Percentiles rank a stretch among this genome's conserved stretches.
Evolutionary conservation across 2,329 filamentous ascomycete species (phyloP).

Genomic region (Colletotrichum caudatum): DNA sequence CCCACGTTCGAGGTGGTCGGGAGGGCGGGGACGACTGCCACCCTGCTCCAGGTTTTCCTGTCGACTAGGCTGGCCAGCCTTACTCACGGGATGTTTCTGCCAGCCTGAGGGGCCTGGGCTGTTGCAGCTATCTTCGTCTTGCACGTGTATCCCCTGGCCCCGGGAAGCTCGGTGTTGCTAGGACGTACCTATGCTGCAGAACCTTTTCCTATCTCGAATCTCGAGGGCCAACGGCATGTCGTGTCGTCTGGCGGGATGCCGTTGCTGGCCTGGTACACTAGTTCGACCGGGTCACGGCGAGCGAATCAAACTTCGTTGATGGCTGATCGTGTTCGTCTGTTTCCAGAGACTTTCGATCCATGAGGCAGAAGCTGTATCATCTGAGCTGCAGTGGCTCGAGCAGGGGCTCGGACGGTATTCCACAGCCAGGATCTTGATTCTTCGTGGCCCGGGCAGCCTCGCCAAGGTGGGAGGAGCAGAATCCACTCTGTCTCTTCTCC

Average conservation of each 20-base stretch:
- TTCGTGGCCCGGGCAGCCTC: constrained; percentile 10
- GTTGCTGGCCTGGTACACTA: not conserved
- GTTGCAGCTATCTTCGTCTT: constrained; percentile 28
- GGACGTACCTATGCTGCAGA: constrained; percentile 22
- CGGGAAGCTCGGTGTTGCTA: constrained; percentile 14
- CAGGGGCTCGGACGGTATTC: constrained; percentile 21
- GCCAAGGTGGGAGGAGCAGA: constrained; percentile 18
- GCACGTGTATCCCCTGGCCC: constrained; percentile 34
- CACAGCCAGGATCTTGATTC: constrained; percentile 20
- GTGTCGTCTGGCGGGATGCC: constrained; percentile 14
- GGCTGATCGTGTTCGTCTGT: constrained; percentile 38
- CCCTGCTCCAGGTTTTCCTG: not conserved
- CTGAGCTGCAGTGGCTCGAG: constrained; percentile 34
- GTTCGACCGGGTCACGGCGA: constrained; percentile 4
- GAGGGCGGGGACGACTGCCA: constrained; percentile 19
- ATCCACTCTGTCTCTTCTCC: constrained; percentile 19
- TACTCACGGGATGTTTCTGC: constrained; percentile 36
- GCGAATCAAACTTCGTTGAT: constrained; percentile 27
- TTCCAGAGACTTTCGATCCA: constrained; percentile 36
- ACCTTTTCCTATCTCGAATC: constrained; percentile 10
- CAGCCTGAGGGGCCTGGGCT: constrained; percentile 27
- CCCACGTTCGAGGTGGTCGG: constrained; percentile 5
- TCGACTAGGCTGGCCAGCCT: constrained; percentile 6
- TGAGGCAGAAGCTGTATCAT: constrained; percentile 40
- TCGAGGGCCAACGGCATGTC: constrained; percentile 10